phyloP scores from a whole-genome alignment of 1,284 basidiomycete genomes.

The Meira nashicola region DNA sequence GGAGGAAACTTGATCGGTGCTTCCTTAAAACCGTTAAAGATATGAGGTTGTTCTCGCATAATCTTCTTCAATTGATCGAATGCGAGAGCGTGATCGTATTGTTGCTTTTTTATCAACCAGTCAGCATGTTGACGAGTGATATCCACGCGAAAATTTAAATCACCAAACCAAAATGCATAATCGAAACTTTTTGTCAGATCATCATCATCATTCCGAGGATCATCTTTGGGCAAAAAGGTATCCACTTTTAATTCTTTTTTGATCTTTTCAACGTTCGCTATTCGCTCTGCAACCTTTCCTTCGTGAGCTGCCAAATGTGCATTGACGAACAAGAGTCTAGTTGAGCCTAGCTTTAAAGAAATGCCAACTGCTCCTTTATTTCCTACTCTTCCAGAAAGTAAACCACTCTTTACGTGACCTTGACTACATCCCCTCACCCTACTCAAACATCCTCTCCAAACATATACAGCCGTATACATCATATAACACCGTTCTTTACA shows the following conservation, averaged over 20 bases:
- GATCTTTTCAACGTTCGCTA: slow-evolving; percentile 56
- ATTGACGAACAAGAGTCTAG: slow-evolving; percentile 75
- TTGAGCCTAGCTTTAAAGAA: slow-evolving; percentile 68
- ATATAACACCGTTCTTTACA: slow-evolving; percentile 68
- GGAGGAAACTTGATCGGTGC: slow-evolving; percentile 44
- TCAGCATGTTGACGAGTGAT: slow-evolving; percentile 58
- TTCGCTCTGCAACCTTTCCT: slow-evolving; percentile 43
- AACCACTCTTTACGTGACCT: slow-evolving; percentile 69
- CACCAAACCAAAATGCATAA: slow-evolving; percentile 73
- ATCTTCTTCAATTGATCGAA: slow-evolving; percentile 74
- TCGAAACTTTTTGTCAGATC: slow-evolving; percentile 79
- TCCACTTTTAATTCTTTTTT: slow-evolving; percentile 58
- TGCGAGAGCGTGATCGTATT: slow-evolving; percentile 55
- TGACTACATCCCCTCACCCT: slow-evolving; percentile 54
- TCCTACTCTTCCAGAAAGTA: slow-evolving; percentile 79
- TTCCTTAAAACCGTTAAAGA: slow-evolving; percentile 63
- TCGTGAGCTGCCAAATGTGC: slow-evolving; percentile 67
- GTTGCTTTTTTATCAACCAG: slow-evolving; percentile 58
- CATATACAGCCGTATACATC: slow-evolving; percentile 63
- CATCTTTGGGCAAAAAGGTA: slow-evolving; percentile 61
- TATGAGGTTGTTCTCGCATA: slow-evolving; percentile 60
- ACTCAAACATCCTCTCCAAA: slow-evolving; percentile 42
- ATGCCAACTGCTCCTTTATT: slow-evolving; percentile 74
- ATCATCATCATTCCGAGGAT: slow-evolving; percentile 56
- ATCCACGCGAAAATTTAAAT: slow-evolving; percentile 61